phyloP scores from a whole-genome alignment of 495 filamentous ascomycete species.

The Neurospora sp. region DNA sequence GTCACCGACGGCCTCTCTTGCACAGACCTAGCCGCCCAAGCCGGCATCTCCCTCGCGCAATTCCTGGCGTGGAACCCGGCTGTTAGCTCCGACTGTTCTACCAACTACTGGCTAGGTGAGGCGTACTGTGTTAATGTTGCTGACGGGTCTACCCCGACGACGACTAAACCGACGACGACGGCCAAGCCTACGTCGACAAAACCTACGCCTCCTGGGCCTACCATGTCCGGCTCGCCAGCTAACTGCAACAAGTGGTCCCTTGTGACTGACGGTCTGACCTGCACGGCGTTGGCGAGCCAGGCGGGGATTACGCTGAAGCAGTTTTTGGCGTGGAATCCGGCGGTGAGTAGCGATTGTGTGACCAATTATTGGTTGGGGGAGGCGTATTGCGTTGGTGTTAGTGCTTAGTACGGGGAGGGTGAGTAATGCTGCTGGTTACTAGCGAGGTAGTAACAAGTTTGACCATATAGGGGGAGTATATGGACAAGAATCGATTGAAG shows the following conservation, averaged over 20 bases:
- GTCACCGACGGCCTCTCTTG: no score
- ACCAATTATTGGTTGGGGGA: conserved; percentile 9
- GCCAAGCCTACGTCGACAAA: not conserved
- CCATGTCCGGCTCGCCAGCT: conserved; percentile 4
- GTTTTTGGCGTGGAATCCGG: conserved; percentile 13
- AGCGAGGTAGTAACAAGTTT: no score
- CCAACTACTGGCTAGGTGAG: no score
- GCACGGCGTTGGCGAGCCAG: not conserved
- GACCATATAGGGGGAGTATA: not conserved
- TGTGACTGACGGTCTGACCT: not conserved
- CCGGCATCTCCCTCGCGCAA: no score
- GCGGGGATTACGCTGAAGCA: conserved; percentile 5
- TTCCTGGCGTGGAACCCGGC: no score
- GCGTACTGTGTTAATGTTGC: no score
- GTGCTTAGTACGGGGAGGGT: no score
- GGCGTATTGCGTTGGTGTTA: conserved; percentile 14
- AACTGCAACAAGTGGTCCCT: conserved; percentile 16
- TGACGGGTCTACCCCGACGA: no score
- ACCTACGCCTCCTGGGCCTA: conserved; percentile 6
- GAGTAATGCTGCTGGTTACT: no score
- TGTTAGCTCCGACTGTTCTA: no score
- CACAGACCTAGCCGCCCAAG: no score
- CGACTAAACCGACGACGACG: not conserved
- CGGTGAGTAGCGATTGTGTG: conserved; percentile 2
- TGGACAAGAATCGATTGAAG: not conserved